Evolutionary conservation across 2,329 filamentous ascomycete species (phyloP), one percentile per base, ranked within the genome.

Genomic region (Cladosporium austrohemisphaericum): DNA sequence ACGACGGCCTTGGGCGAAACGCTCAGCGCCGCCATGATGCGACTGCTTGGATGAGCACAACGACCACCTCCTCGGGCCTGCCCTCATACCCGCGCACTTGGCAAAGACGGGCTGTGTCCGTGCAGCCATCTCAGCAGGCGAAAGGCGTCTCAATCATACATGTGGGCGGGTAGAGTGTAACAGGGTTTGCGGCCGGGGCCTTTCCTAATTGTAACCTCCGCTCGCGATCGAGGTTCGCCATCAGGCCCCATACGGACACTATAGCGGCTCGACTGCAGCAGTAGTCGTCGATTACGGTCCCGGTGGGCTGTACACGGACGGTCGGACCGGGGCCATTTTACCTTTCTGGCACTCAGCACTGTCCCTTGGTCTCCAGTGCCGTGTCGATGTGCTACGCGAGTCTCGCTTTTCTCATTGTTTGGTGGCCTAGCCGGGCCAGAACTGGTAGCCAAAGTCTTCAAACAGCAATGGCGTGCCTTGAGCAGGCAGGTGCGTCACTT

Each of bases 351-450:
- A 25, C 31, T 33, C 41, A 33, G 41, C 41, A 45, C 41, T 35
- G 41, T 35, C 41, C 22, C 11, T 18, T 16, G 6, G 13, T 26
- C 22, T 25, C 13, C 13, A 10, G n/a, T 26, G 31, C 22, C 29
- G 41, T 25, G 33, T 38, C 33, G 33, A 47, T 9, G 33, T 38
- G 32, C 44, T 29, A 47, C 44, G 44, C 44, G 33, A 47, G 44
- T 26, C 41, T 35, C 28, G 31, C 41, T 33, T 11, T 36, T 4
- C 11, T 22, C 20, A 32, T 10, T 25, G n/a, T 11, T 22, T 37
- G 33, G 44, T 37, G 44, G 33, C 25, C 44, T 47, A 38, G 33
- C 14, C 25, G 44, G 44, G 37, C 44, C 44, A 47, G 44, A 47
- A 19, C 33, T 29, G 20, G 23, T 13, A 36, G 33, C 33, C 33